Conservation (phyloP, 108 stramenopile species). For the Parietichytrium sp. region DNA sequence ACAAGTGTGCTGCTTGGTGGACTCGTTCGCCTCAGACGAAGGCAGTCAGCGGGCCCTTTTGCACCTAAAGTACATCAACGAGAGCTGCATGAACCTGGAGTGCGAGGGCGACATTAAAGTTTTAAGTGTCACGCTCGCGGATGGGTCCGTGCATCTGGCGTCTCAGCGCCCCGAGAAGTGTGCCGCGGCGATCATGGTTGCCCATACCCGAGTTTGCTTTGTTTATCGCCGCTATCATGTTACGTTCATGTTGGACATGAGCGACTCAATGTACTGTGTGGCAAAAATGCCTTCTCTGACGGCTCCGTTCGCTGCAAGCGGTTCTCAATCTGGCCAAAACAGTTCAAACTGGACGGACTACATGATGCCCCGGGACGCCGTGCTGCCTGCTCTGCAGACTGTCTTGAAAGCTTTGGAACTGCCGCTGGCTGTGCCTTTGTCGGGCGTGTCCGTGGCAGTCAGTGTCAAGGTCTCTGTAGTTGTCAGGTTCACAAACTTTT, state of each 20-base stretch:
- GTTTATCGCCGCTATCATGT: constrained; percentile 14
- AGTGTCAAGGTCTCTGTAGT: too few species aligned
- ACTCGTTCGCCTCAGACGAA: background rate
- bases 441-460: too few species aligned
- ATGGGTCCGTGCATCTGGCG: background rate
- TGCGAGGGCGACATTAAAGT: background rate
- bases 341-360: too few species aligned
- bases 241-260: background rate
- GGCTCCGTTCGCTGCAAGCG: too few species aligned
- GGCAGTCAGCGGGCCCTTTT: background rate
- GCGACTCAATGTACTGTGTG: background rate
- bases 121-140: background rate
- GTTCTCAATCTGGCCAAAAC: too few species aligned
- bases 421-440: too few species aligned
- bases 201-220: background rate
- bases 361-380: too few species aligned
- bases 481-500: too few species aligned
- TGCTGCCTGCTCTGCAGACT: too few species aligned
- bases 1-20: background rate
- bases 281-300: too few species aligned
- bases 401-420: too few species aligned
- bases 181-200: background rate
- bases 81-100: background rate
- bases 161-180: background rate
- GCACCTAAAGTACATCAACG: background rate